Conservation (phyloP, 768 basidiomycete genomes). For the Baorangia bicolor region DNA sequence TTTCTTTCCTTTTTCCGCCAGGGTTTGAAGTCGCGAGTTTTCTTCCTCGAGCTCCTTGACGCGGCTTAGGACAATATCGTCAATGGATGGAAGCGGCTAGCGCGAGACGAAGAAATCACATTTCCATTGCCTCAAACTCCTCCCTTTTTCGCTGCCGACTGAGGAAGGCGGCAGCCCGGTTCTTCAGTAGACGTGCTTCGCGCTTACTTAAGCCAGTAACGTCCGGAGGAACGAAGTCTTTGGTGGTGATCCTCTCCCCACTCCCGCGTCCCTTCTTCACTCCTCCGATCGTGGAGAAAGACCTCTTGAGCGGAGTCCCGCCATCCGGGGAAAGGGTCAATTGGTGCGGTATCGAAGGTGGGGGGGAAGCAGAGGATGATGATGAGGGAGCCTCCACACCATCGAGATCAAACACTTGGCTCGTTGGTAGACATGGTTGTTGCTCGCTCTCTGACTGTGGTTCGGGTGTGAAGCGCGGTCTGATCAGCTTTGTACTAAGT, state of each 20-base stretch:
- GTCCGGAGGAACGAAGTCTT: constrained; percentile 87
- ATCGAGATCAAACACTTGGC: constrained; percentile 66
- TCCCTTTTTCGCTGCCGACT: constrained; percentile 89
- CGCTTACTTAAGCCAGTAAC: constrained; percentile 87
- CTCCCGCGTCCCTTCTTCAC: constrained; percentile 48
- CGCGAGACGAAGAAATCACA: constrained; percentile 52
- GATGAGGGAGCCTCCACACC: constrained; percentile 32
- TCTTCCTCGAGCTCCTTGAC: constrained; percentile 84
- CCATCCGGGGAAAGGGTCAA: constrained; percentile 36
- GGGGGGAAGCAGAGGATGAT: constrained; percentile 33
- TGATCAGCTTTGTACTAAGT: constrained; percentile 48
- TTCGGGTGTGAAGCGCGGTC: constrained; percentile 49
- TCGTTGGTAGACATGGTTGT: constrained; percentile 62
- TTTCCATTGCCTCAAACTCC: constrained; percentile 89
- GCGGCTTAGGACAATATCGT: constrained; percentile 49
- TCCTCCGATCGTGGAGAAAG: constrained; percentile 46
- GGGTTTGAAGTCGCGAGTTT: constrained; percentile 66
- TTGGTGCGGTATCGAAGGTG: constrained; percentile 31
- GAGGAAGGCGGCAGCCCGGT: constrained; percentile 89
- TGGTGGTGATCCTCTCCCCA: constrained; percentile 55
- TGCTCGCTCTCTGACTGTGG: constrained; percentile 43
- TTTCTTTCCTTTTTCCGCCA: constrained; percentile 48
- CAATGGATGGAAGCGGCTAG: constrained; percentile 12
- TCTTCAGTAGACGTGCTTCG: constrained; percentile 89
- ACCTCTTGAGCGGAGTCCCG: constrained; percentile 30